Percentiles rank a stretch among this genome's conserved stretches.
phyloP scores from a whole-genome alignment of 225 moss, liverwort and hornwort species.

The Lunularia cruciata region DNA sequence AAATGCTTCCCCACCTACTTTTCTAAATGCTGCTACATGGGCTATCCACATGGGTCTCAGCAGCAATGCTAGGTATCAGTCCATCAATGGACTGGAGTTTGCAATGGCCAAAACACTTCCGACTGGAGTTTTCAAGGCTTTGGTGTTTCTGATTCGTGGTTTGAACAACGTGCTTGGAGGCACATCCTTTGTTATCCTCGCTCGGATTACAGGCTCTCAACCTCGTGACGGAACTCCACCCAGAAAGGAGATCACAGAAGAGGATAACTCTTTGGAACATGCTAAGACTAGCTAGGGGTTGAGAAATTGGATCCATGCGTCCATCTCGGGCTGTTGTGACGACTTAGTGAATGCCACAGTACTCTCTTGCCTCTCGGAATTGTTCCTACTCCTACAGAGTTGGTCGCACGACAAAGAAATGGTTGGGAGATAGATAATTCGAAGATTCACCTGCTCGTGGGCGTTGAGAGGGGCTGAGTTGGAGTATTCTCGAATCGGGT shows the following conservation, averaged over 20 bases:
- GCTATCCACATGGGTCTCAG: conserved; percentile 89
- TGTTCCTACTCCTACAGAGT: not conserved
- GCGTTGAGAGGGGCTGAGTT: not conserved
- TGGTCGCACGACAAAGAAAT: not conserved
- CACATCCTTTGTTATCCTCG: conserved; percentile 67
- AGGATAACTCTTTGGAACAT: conserved; percentile 2
- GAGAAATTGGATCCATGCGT: not conserved
- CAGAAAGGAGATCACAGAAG: conserved; percentile 17
- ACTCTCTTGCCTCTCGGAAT: not conserved
- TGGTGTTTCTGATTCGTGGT: conserved; percentile 70
- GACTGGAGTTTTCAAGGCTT: conserved; percentile 55
- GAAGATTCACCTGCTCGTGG: conserved; percentile 1
- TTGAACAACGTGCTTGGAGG: conserved; percentile 87
- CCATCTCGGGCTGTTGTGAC: not conserved
- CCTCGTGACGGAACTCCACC: conserved; percentile 22
- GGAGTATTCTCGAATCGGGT: not conserved
- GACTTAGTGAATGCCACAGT: not conserved
- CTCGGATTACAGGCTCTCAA: conserved; percentile 89
- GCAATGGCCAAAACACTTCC: conserved; percentile 53
- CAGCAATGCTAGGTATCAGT: conserved; percentile 83
- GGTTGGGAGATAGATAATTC: not conserved
- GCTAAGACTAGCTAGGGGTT: conserved; percentile 16
- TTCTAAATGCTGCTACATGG: conserved; percentile 84
- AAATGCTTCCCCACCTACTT: conserved; percentile 61
- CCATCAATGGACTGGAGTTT: conserved; percentile 86